phyloP scores from a whole-genome alignment of 345 rosid genomes.

The Brassica carinata region DNA sequence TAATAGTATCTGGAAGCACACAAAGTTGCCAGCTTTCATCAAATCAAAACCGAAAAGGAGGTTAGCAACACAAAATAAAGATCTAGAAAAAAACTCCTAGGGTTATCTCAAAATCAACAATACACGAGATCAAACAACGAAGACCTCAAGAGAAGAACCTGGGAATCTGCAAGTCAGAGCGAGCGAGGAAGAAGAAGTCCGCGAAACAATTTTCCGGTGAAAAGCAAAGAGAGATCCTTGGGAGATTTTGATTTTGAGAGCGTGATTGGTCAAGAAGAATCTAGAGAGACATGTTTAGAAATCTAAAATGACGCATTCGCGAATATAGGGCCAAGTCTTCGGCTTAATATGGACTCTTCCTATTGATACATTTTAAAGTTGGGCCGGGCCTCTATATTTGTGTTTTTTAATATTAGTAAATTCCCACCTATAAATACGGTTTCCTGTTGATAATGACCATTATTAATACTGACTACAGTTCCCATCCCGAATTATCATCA shows the following conservation, averaged over 20 bases:
- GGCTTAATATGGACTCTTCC: constrained; percentile 18
- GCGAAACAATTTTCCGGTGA: not conserved
- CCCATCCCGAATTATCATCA: not conserved
- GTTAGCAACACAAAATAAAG: not conserved
- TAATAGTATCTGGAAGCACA: constrained; percentile 5
- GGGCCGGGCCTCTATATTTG: constrained; percentile 1
- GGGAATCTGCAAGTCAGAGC: not conserved
- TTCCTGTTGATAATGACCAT: no score
- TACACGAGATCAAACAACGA: not conserved
- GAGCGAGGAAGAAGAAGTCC: not conserved
- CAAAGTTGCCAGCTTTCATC: not conserved
- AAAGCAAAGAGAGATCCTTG: not conserved
- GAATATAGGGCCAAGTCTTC: constrained; percentile 30
- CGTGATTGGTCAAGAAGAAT: constrained; percentile 25
- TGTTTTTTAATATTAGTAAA: not conserved
- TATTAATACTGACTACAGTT: no score
- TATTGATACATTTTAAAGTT: not conserved
- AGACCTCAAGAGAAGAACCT: constrained; percentile 4
- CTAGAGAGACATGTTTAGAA: constrained; percentile 32
- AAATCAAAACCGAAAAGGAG: not conserved
- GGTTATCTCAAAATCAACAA: constrained; percentile 10
- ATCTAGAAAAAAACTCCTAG: not conserved
- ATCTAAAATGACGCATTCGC: constrained; percentile 28
- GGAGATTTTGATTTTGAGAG: not conserved
- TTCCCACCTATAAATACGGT: no score